Base-by-base conservation (phyloP, 2,329 filamentous ascomycete species). In the Verticillium isaacii region DNA sequence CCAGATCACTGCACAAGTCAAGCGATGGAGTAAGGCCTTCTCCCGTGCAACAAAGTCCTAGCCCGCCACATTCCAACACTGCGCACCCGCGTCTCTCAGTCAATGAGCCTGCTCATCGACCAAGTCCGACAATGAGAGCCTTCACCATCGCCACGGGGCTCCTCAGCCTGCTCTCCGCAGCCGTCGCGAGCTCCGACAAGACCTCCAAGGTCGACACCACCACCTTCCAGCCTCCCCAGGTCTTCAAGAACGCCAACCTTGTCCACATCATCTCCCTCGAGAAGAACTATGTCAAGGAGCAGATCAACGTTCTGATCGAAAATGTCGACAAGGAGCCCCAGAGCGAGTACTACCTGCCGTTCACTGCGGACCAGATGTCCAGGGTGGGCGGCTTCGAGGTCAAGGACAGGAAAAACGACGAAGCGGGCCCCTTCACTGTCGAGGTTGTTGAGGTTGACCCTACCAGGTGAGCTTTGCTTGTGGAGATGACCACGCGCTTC, bases 211-310 rank as follows among this genome's bases (percentile, higher is more conserved):
- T 83, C 70, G 82, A 81, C 61, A 80, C 87, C 64, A 76, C 85
- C 68, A 82, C 83, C 64, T 97, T 97, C 81, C 89, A 86, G 76
- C 93, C 94, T 60, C 90, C 93, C 15, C 91, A 92, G 74, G 91
- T 93, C 68, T 99, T 97, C 81, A 92, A 93, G 80, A 97, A 99
- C 77, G 85, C 84, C 76, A 98, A 99, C 75, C 78, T 98, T 34
- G 90, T 98, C 59, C 91, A 95, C 70, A 89, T 90, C 66, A 89
- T 96, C 72, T 97, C 96, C 68, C 78, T 97, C 62, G 94, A 98
- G 78, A 98, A 97, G 82, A 91, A 88, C 68, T 98, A 95, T 71
- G 88, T 89, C 61, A 89, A 93, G 73, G 94, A 98, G 77, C 90
- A 89, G 15, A 87, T 97, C 82, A 97, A 98, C 78, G 89, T 97